Conservation (phyloP, 129 eudicot genomes). For the Smallanthus sonchifolius region DNA sequence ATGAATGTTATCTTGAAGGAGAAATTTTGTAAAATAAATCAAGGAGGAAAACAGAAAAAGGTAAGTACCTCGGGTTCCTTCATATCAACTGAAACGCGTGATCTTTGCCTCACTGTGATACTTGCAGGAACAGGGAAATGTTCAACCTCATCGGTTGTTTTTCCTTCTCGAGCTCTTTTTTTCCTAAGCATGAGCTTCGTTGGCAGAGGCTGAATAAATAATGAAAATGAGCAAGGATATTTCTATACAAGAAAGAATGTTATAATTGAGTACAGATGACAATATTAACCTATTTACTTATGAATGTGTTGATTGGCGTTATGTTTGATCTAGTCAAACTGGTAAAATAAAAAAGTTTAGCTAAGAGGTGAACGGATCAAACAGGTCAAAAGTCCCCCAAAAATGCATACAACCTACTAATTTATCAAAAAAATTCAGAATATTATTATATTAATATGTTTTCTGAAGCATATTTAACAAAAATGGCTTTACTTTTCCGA, state of each 20-base stretch:
- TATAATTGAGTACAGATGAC: background rate
- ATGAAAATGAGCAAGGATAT: background rate
- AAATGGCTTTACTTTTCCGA: background rate
- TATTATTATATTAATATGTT: background rate
- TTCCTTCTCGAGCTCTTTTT: slow-evolving; percentile 86
- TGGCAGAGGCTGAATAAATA: slow-evolving; percentile 72
- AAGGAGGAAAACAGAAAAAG: background rate
- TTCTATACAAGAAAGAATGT: background rate
- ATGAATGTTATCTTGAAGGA: background rate
- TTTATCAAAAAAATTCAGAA: background rate
- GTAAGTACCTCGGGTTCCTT: slow-evolving; percentile 55
- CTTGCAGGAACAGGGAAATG: slow-evolving; percentile 77
- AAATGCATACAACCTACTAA: background rate
- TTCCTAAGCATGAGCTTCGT: slow-evolving; percentile 77
- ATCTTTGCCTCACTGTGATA: slow-evolving; percentile 69
- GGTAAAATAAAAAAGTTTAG: background rate
- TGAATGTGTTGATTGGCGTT: background rate
- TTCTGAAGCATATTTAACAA: background rate
- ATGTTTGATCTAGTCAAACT: background rate
- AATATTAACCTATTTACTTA: background rate
- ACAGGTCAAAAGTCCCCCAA: background rate
- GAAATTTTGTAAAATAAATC: background rate
- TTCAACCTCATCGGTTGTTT: slow-evolving; percentile 71
- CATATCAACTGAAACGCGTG: slow-evolving; percentile 50
- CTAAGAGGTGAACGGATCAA: background rate